Conservation (phyloP, 495 filamentous ascomycete genomes). For the Hyaloscypha finlandica region DNA sequence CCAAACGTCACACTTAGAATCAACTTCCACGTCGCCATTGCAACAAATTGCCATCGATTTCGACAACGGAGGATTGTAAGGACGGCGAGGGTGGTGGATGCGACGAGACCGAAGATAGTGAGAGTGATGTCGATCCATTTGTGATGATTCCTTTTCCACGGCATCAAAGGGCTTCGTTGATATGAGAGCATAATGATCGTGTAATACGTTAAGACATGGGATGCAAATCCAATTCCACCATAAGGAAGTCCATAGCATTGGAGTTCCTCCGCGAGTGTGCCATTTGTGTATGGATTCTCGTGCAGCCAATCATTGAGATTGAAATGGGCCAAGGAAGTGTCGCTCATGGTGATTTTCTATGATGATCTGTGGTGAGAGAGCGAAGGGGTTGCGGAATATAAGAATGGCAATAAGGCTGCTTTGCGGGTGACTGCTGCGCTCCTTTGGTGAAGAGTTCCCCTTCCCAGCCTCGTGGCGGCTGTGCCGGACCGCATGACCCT, state of each 20-base stretch:
- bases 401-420: not conserved
- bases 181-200: slow-evolving; percentile 33
- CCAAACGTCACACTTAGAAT: slow-evolving; percentile 15
- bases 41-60: slow-evolving; percentile 38
- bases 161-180: slow-evolving; percentile 24
- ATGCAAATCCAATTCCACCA: slow-evolving; percentile 40
- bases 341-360: not conserved
- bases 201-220: slow-evolving; percentile 39
- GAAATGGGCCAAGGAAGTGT: not conserved
- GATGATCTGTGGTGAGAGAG: not conserved
- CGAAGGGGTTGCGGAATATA: not conserved
- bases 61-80: slow-evolving; percentile 36
- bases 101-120: slow-evolving; percentile 25
- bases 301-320: slow-evolving; percentile 11
- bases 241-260: slow-evolving; percentile 41
- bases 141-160: slow-evolving; percentile 21
- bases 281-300: slow-evolving; percentile 11
- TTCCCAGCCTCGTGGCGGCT: not conserved
- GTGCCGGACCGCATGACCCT: not conserved
- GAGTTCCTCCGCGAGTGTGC: slow-evolving; percentile 34
- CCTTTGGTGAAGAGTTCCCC: not conserved
- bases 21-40: slow-evolving; percentile 38
- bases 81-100: slow-evolving; percentile 26
- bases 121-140: slow-evolving; percentile 27
- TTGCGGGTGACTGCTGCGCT: not conserved